A percentile compares a stretch with the other conserved stretches of the same genome.
Conservation (phyloP, 176 grass and related monocot genomes). For the Carex cristatella region DNA sequence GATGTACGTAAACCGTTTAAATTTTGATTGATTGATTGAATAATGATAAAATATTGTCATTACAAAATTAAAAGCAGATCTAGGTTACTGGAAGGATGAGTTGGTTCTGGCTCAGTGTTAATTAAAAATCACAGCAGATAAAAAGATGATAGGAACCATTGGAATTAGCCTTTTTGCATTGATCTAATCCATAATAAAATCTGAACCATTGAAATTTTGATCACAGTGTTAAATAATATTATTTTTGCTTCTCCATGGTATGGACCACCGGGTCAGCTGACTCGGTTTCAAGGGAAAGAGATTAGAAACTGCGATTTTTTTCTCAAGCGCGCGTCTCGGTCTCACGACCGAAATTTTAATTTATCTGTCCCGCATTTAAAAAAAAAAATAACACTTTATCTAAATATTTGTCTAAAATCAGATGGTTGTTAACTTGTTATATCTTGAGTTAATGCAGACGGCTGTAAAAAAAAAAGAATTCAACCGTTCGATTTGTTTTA, state of each 20-base stretch:
- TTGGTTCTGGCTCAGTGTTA: background rate
- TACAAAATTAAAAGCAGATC: background rate
- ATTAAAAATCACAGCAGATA: background rate
- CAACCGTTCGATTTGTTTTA: no score
- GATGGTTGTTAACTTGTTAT: no score
- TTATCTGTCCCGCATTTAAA: no score
- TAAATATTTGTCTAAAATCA: no score
- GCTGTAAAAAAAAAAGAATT: no score
- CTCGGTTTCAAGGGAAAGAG: background rate
- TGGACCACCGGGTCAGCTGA: background rate
- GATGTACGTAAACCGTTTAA: background rate
- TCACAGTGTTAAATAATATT: background rate
- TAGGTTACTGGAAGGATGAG: background rate
- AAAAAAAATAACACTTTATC: no score
- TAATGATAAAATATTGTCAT: background rate
- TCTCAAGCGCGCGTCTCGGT: no score
- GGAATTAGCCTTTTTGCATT: background rate
- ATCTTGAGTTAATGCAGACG: no score
- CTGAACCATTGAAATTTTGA: background rate
- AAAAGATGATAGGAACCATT: background rate
- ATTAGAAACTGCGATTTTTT: no score
- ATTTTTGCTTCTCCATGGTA: background rate
- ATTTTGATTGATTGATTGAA: background rate
- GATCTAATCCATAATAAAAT: background rate
- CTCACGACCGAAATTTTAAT: no score